These are phyloP conservation scores for Geotrichum reessii DNA, from an alignment of 1,139 yeast genomes.

Conservation along the genomic window DNA sequence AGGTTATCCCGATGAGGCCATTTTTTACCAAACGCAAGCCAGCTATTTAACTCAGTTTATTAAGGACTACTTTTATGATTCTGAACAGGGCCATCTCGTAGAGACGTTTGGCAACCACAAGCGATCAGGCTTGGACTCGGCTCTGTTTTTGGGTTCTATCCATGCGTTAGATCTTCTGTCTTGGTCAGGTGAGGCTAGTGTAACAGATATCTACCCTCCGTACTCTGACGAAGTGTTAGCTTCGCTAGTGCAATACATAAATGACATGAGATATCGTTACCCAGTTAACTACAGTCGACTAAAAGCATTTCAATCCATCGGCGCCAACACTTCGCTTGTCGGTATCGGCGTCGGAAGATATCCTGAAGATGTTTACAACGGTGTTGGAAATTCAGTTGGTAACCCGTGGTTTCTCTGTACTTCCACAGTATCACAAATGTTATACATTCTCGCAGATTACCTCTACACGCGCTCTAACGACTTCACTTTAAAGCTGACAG, in stretches of 20 bases:
- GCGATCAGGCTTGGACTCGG: constrained; percentile 76
- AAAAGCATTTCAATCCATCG: constrained; percentile 30
- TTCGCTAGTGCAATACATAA: constrained; percentile 33
- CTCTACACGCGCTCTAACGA: constrained; percentile 35
- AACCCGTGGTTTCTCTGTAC: constrained; percentile 96
- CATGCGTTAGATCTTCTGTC: constrained; percentile 42
- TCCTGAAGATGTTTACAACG: constrained; percentile 90
- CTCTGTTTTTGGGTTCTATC: constrained; percentile 60
- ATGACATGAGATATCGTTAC: constrained; percentile 65
- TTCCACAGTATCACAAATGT: constrained; percentile 64
- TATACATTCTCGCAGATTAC: constrained; percentile 38
- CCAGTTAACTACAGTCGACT: constrained; percentile 59
- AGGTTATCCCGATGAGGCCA: constrained; percentile 37
- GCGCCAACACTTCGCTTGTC: constrained; percentile 21
- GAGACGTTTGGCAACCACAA: constrained; percentile 55
- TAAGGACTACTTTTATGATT: constrained; percentile 27
- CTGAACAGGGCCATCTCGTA: constrained; percentile 49
- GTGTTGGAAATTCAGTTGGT: constrained; percentile 65
- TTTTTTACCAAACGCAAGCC: constrained; percentile 27
- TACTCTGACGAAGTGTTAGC: constrained; percentile 32
- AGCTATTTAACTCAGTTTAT: constrained; percentile 41
- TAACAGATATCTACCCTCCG: constrained; percentile 29
- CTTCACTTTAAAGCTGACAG: constrained; percentile 31
- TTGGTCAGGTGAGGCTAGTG: constrained; percentile 46
- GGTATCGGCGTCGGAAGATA: constrained; percentile 87